phyloP scores from a whole-genome alignment of 768 basidiomycete species.

The Pulveroboletus sp. region DNA sequence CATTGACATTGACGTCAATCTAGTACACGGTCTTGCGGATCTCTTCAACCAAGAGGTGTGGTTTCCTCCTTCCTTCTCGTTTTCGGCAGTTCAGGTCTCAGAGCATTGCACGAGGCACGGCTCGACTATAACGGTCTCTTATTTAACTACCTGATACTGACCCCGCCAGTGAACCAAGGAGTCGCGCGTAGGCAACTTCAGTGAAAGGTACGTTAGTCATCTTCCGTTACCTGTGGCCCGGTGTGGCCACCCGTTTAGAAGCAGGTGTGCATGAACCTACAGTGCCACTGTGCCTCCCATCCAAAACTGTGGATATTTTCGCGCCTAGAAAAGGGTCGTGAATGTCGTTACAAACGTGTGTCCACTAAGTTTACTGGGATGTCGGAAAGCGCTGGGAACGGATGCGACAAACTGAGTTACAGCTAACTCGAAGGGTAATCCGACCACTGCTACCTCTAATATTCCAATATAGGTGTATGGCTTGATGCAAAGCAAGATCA shows the following conservation, averaged over 20 bases:
- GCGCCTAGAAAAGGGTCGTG: not conserved
- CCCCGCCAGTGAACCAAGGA: not conserved
- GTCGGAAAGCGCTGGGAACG: slow-evolving; percentile 1
- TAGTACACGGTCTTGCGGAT: slow-evolving; percentile 7
- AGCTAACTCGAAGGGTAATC: not conserved
- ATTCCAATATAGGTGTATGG: too few species aligned
- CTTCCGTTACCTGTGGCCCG: not conserved
- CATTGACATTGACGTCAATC: not conserved
- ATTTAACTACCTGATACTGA: not conserved
- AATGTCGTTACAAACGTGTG: not conserved
- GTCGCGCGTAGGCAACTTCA: not conserved
- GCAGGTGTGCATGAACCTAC: not conserved
- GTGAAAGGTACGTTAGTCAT: not conserved
- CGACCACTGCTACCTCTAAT: not conserved
- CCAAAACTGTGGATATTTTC: not conserved
- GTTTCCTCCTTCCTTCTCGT: not conserved
- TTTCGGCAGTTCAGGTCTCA: slow-evolving; percentile 6
- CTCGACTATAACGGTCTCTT: not conserved
- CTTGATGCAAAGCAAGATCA: not conserved
- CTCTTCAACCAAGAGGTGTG: slow-evolving; percentile 1
- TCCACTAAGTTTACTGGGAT: not conserved
- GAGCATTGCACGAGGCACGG: slow-evolving; percentile 6
- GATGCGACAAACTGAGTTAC: not conserved
- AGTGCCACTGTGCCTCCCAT: not conserved
- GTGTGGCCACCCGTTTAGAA: not conserved